phyloP scores from a whole-genome alignment of 2,329 filamentous ascomycete species.

The Fusarium pilosicola region DNA sequence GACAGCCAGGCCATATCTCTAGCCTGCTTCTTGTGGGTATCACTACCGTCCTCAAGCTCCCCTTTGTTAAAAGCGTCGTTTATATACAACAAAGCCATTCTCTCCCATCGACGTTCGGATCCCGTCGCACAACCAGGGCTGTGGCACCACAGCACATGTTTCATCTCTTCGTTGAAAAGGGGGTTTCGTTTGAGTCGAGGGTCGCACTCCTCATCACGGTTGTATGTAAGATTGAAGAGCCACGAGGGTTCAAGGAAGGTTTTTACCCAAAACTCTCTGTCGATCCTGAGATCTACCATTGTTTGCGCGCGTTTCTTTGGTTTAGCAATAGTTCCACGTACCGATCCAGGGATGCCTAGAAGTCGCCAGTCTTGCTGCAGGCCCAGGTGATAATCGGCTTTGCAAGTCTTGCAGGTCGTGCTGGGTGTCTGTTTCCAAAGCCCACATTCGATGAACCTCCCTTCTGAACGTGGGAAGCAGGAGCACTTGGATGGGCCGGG shows the following conservation, averaged over 20 bases:
- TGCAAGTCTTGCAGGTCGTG: neutral
- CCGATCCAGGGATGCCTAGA: neutral
- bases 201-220: neutral
- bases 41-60: neutral
- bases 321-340: neutral
- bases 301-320: neutral
- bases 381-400: neutral
- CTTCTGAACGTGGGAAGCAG: neutral
- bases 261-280: rapidly evolving
- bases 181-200: neutral
- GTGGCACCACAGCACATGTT: constrained; percentile 1
- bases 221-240: constrained; percentile 5
- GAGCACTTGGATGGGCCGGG: neutral
- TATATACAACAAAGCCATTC: neutral
- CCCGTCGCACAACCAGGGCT: neutral
- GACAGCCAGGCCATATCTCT: neutral
- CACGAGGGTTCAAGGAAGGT: neutral
- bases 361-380: neutral
- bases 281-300: neutral
- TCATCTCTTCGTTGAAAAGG: neutral
- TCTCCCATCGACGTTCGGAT: neutral
- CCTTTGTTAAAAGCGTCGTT: neutral
- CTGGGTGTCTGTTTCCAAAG: neutral
- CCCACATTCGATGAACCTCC: neutral
- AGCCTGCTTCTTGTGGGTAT: neutral